A percentile compares a stretch with the other conserved stretches of the same genome.
These are phyloP conservation scores for Pulveroboletus sp. DNA, from an alignment of 768 basidiomycete genomes.

Conservation along the genomic window DNA sequence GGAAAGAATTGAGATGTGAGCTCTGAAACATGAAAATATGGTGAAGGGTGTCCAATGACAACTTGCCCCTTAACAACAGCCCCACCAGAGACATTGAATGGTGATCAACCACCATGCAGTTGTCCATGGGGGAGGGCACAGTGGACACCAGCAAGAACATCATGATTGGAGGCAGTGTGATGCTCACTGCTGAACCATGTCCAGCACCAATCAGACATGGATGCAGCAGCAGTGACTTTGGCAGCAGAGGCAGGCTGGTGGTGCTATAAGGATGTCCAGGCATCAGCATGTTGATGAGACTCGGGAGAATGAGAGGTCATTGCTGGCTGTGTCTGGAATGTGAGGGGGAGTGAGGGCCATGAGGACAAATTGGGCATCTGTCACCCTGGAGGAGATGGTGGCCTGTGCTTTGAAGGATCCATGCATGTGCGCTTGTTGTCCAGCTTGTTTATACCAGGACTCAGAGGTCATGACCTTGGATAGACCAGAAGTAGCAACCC, in stretches of 20 bases:
- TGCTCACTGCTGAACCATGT: conserved; percentile 39
- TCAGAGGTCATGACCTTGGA: conserved; percentile 67
- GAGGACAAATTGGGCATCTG: conserved; percentile 57
- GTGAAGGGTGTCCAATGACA: no score
- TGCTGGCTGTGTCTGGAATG: conserved; percentile 72
- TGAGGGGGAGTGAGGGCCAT: conserved; percentile 66
- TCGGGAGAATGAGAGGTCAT: conserved; percentile 68
- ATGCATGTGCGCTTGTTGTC: conserved; percentile 63
- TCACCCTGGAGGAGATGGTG: conserved; percentile 49
- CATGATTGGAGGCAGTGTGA: conserved; percentile 67
- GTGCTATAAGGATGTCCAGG: conserved; percentile 36
- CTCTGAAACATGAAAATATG: no score
- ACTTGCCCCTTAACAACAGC: conserved; percentile 50
- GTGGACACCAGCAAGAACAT: conserved; percentile 62
- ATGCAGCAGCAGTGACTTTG: conserved; percentile 66
- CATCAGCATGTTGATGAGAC: conserved; percentile 43
- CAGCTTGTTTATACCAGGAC: conserved; percentile 60
- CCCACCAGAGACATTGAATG: conserved; percentile 49
- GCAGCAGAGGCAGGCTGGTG: conserved; percentile 49
- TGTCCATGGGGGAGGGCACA: conserved; percentile 48
- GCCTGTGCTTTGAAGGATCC: conserved; percentile 49
- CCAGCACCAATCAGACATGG: conserved; percentile 65
- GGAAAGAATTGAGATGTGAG: no score
- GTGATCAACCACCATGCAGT: conserved; percentile 34
- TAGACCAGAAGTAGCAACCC: no score